These are phyloP conservation scores for Colletotrichum scovillei DNA, from an alignment of 2,329 filamentous ascomycete species.

Conservation along the genomic window DNA sequence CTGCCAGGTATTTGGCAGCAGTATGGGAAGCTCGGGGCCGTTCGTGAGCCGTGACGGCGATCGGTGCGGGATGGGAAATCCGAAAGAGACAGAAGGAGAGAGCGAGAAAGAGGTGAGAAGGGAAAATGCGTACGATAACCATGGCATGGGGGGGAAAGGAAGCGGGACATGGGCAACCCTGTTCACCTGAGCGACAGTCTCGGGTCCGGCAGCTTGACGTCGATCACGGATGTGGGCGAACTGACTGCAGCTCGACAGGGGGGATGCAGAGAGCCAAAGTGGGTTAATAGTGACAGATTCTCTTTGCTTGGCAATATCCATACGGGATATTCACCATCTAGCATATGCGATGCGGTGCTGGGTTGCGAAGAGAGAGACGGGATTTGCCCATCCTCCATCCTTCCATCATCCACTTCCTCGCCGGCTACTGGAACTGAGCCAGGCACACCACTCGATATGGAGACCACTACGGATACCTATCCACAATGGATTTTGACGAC, in stretches of 20 bases:
- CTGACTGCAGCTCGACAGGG: conserved; percentile 5
- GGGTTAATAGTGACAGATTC: not conserved
- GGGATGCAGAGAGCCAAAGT: not conserved
- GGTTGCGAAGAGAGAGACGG: too few species aligned
- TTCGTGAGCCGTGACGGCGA: not conserved
- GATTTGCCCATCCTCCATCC: not conserved
- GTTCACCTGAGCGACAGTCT: conserved; percentile 5
- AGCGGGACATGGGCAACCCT: not conserved
- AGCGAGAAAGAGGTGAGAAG: too few species aligned
- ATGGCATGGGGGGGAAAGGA: not conserved
- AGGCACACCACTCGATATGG: not conserved
- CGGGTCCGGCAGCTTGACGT: conserved; percentile 25
- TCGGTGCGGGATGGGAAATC: not conserved
- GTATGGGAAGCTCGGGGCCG: not conserved
- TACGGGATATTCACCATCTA: not conserved
- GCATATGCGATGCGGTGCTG: not conserved
- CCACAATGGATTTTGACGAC: not conserved
- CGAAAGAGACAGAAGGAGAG: not conserved
- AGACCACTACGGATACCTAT: not conserved
- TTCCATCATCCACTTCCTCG: not conserved
- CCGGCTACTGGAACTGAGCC: not conserved
- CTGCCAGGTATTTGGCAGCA: not conserved
- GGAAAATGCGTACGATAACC: not conserved
- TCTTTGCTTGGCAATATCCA: not conserved
- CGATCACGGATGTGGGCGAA: conserved; percentile 26